Evolutionary conservation across 352 stramenopile species (phyloP).

Genomic region (Pythium phragmiticola): DNA sequence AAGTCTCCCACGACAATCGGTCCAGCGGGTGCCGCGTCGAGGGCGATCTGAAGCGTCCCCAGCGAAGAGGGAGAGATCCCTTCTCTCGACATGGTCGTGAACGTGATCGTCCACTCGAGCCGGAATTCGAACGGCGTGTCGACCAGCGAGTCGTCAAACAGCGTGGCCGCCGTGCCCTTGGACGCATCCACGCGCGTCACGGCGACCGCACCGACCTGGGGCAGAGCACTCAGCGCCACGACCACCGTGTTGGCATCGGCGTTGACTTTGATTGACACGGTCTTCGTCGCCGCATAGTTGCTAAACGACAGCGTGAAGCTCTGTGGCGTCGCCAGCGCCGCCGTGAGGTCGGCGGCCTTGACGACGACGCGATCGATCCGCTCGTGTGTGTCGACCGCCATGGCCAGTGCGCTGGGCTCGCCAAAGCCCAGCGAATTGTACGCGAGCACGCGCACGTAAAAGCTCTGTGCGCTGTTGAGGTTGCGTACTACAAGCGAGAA

Average conservation of each 20-base stretch:
- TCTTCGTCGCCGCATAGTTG: conserved; percentile 43
- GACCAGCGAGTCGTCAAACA: conserved; percentile 51
- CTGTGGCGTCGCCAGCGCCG: conserved; percentile 34
- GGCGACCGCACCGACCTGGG: conserved; percentile 48
- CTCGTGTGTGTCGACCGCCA: conserved; percentile 45
- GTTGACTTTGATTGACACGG: conserved; percentile 43
- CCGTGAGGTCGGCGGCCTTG: conserved; percentile 30
- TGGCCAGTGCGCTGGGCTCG: conserved; percentile 38
- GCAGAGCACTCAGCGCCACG: conserved; percentile 49
- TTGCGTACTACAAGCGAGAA: conserved; percentile 47
- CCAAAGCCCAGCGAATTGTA: conserved; percentile 82
- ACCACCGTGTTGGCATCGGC: conserved; percentile 52
- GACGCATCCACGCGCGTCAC: conserved; percentile 70
- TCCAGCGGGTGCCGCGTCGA: conserved; percentile 27
- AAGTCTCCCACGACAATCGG: conserved; percentile 29
- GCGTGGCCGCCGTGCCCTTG: conserved; percentile 29
- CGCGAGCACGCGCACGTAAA: conserved; percentile 82
- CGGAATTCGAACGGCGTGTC: conserved; percentile 39
- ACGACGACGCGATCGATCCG: conserved; percentile 52
- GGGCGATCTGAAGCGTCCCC: conserved; percentile 35
- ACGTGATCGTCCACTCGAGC: conserved; percentile 81
- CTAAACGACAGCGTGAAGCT: conserved; percentile 58
- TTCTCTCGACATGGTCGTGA: conserved; percentile 47
- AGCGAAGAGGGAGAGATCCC: conserved; percentile 48
- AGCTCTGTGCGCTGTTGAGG: conserved; percentile 44